These are phyloP conservation scores for Oryza rufipogon DNA, from an alignment of 176 grass and related monocot species.

Conservation along the genomic window DNA sequence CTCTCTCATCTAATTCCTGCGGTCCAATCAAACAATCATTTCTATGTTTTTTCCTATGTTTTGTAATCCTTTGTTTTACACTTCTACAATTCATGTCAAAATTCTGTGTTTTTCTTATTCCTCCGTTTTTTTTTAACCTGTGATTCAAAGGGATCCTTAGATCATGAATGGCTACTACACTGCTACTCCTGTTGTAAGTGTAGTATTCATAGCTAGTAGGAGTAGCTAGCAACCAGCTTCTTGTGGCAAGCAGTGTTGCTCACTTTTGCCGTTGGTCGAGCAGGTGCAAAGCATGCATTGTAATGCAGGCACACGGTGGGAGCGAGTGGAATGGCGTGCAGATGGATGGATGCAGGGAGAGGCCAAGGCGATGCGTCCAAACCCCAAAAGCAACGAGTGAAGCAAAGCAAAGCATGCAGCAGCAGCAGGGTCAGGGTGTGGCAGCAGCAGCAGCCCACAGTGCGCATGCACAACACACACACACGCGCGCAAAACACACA, in stretches of 20 bases:
- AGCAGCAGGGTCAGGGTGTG: constrained; percentile 16
- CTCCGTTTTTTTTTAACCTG: too few species aligned
- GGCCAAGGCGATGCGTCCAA: constrained; percentile 47
- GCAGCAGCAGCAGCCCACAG: background rate
- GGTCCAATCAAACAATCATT: too few species aligned
- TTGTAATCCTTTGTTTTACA: too few species aligned
- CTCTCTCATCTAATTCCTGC: too few species aligned
- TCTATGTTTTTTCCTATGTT: too few species aligned
- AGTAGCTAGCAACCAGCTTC: too few species aligned
- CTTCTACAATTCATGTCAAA: too few species aligned
- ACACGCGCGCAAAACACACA: background rate
- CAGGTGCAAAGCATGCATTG: background rate
- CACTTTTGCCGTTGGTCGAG: constrained; percentile 24
- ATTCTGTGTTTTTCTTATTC: too few species aligned
- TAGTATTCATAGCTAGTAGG: too few species aligned
- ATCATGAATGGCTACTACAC: too few species aligned
- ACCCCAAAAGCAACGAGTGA: constrained; percentile 24
- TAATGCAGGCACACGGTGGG: background rate
- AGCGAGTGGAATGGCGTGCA: background rate
- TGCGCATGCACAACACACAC: background rate
- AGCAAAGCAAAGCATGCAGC: background rate
- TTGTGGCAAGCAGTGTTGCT: background rate
- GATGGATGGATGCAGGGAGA: background rate
- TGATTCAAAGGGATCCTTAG: too few species aligned
- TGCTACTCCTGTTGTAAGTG: too few species aligned